phyloP scores from a whole-genome alignment of 331 rosid genomes.

The Malus hybrid region DNA sequence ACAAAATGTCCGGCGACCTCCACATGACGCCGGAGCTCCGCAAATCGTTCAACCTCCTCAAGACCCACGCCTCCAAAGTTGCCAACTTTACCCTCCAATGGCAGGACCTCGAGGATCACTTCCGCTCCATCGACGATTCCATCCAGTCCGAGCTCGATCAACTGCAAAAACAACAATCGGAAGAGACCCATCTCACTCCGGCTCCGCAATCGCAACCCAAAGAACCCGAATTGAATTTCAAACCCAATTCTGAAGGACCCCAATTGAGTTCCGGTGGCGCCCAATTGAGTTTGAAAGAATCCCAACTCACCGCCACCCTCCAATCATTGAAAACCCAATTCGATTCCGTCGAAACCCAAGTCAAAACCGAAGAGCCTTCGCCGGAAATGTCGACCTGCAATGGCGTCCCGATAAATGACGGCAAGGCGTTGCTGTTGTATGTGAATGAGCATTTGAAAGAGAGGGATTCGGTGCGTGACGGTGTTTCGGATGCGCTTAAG shows the following conservation, averaged over 20 bases:
- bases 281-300: no score
- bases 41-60: conserved; percentile 33
- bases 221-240: no score
- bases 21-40: conserved; percentile 5
- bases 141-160: conserved; percentile 16
- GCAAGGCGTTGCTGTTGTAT: conserved; percentile 15
- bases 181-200: not conserved
- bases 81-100: conserved; percentile 38
- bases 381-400: not conserved
- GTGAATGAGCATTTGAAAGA: conserved; percentile 15
- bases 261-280: no score
- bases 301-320: no score
- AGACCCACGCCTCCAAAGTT: conserved; percentile 31
- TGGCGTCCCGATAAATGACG: conserved; percentile 12
- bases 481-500: conserved; percentile 7
- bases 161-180: not conserved
- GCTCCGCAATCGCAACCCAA: not conserved
- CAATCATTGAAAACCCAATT: no score
- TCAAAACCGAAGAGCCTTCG: not conserved
- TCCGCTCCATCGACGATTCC: conserved; percentile 14
- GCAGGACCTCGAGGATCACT: conserved; percentile 37
- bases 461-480: conserved; percentile 11
- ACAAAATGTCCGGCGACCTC: not conserved
- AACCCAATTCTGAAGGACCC: no score
- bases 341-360: no score